A percentile compares a stretch with the other conserved stretches of the same genome.
phyloP scores from a whole-genome alignment of 148 eudicot species.

The Linanthus parryae region DNA sequence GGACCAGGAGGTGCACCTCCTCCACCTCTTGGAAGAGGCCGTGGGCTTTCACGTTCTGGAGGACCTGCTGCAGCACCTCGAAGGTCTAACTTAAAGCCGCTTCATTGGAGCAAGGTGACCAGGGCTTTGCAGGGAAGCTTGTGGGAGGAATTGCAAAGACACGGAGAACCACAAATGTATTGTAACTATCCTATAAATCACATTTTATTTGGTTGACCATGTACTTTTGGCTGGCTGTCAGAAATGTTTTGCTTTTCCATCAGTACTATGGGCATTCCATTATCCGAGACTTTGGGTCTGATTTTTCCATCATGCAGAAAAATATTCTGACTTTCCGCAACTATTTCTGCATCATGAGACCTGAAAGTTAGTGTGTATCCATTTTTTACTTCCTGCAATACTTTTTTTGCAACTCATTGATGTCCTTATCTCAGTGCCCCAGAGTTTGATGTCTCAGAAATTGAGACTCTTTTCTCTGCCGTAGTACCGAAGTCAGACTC shows the following conservation, averaged over 20 bases:
- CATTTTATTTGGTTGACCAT: neutral
- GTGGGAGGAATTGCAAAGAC: conserved; percentile 94
- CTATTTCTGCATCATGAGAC: no score
- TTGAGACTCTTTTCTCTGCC: conserved; percentile 86
- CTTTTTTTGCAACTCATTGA: conserved; percentile 22
- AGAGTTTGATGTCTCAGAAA: conserved; percentile 85
- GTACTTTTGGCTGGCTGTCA: neutral
- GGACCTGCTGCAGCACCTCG: conserved; percentile 32
- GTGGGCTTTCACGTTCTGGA: conserved; percentile 62
- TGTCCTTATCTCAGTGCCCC: conserved; percentile 48
- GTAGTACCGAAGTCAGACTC: conserved; percentile 59
- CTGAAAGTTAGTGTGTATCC: no score
- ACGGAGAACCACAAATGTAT: conserved; percentile 74
- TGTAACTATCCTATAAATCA: conserved; percentile 27
- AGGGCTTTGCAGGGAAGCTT: conserved; percentile 91
- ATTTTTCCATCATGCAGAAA: no score
- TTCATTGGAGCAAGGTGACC: conserved; percentile 97
- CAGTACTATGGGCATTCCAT: no score
- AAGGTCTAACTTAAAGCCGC: conserved; percentile 70
- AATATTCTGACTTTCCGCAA: no score
- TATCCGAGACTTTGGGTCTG: no score
- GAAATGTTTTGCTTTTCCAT: neutral
- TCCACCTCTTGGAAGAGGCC: conserved; percentile 53
- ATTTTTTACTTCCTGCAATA: no score
- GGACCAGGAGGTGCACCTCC: conserved; percentile 28